phyloP scores from a whole-genome alignment of 148 eudicot genomes.

The Rhododendron ferrugineum region DNA sequence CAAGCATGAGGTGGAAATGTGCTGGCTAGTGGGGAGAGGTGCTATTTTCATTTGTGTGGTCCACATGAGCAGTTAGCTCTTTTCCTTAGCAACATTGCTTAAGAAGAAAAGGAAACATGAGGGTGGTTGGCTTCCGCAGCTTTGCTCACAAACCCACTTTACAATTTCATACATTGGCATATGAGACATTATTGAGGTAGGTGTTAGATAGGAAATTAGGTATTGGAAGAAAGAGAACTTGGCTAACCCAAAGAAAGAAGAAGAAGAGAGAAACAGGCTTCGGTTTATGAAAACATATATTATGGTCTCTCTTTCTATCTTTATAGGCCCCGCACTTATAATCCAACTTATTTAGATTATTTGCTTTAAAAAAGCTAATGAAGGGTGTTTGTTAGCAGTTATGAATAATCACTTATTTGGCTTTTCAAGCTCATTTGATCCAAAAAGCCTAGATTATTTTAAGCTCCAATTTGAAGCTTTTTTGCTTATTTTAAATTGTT shows the following conservation, averaged over 20 bases:
- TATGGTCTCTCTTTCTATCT: not conserved
- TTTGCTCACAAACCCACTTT: not conserved
- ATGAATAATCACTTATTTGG: no score
- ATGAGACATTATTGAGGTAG: not conserved
- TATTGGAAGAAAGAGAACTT: not conserved
- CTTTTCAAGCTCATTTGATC: no score
- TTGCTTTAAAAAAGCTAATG: no score
- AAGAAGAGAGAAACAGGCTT: not conserved
- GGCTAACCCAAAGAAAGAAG: not conserved
- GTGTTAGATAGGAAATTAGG: not conserved
- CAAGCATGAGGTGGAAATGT: not conserved
- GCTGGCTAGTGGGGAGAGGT: not conserved
- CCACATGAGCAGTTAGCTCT: not conserved
- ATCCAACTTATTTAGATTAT: no score
- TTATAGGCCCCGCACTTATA: no score
- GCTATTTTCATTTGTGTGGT: not conserved
- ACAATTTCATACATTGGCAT: not conserved
- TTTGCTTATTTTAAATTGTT: no score
- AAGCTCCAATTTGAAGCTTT: no score
- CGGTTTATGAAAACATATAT: not conserved
- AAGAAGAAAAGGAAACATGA: not conserved
- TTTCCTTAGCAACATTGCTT: not conserved
- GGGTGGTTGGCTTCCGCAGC: not conserved
- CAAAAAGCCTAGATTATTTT: no score
- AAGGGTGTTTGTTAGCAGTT: no score